phyloP scores from a whole-genome alignment of 2,329 filamentous ascomycete species.

The Scedosporium minutisporum region DNA sequence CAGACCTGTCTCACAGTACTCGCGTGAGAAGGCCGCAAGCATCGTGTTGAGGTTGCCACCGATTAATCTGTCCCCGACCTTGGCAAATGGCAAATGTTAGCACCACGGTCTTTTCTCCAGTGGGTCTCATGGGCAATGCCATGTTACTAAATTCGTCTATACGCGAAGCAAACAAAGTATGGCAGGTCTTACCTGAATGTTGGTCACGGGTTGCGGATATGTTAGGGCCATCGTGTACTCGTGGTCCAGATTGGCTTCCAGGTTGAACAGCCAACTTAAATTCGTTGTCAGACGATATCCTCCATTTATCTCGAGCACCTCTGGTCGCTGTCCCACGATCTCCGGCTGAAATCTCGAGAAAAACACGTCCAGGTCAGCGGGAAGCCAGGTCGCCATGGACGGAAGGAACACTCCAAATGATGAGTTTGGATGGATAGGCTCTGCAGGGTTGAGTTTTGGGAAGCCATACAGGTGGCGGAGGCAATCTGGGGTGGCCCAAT shows the following conservation, averaged over 20 bases:
- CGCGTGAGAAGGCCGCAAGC: not conserved
- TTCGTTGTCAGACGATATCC: not conserved
- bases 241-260: slow-evolving; percentile 6
- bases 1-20: too few species aligned
- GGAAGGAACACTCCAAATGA: slow-evolving; percentile 3
- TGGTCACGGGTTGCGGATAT: not conserved
- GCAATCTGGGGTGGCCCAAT: too few species aligned
- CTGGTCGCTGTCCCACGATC: not conserved
- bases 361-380: slow-evolving; percentile 3
- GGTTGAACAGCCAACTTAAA: not conserved
- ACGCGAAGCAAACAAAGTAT: too few species aligned
- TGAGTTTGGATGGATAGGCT: not conserved
- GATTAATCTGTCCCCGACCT: not conserved
- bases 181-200: slow-evolving; percentile 1
- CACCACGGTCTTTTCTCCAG: too few species aligned
- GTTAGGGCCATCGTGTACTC: slow-evolving; percentile 3
- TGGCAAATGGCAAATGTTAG: too few species aligned
- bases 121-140: too few species aligned
- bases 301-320: not conserved
- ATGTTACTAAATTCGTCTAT: too few species aligned
- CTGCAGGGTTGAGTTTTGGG: too few species aligned
- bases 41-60: slow-evolving; percentile 5
- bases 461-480: too few species aligned
- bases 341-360: slow-evolving; percentile 1
- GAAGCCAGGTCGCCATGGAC: not conserved